Conservation (phyloP, 2,329 filamentous ascomycete genomes). For the Orbilia blumenaviensis region DNA sequence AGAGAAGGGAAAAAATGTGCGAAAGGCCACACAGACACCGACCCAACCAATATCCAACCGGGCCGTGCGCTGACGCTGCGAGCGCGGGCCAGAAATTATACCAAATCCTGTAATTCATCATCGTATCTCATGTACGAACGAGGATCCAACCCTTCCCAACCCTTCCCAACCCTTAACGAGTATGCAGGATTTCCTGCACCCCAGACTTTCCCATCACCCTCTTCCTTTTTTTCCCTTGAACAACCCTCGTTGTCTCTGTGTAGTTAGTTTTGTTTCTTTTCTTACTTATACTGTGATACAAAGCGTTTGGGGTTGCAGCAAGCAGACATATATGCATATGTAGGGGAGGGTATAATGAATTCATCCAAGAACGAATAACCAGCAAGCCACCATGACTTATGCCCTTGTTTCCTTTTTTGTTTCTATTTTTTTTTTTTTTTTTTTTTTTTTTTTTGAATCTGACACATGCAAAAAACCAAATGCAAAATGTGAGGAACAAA, state of each 20-base stretch:
- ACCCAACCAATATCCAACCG: no score
- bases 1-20: background rate
- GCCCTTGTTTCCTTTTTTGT: no score
- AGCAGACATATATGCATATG: background rate
- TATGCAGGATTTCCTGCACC: constrained; percentile 52
- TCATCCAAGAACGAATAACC: constrained; percentile 1
- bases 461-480: background rate
- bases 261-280: background rate
- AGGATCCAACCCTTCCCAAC: constrained; percentile 14
- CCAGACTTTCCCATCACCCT: constrained; percentile 33
- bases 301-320: background rate
- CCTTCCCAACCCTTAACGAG: constrained; percentile 17
- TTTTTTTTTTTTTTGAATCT: background rate
- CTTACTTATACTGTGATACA: constrained; percentile 46
- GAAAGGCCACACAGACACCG: background rate
- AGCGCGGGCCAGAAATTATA: constrained; percentile 3
- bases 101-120: background rate
- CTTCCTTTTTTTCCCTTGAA: background rate
- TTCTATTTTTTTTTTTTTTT: background rate
- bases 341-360: constrained; percentile 14
- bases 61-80: constrained; percentile 4
- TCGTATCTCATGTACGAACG: constrained; percentile 10
- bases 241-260: background rate
- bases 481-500: background rate
- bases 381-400: background rate